phyloP scores from a whole-genome alignment of 176 grass and related monocot genomes.

The Pharus latifolius region DNA sequence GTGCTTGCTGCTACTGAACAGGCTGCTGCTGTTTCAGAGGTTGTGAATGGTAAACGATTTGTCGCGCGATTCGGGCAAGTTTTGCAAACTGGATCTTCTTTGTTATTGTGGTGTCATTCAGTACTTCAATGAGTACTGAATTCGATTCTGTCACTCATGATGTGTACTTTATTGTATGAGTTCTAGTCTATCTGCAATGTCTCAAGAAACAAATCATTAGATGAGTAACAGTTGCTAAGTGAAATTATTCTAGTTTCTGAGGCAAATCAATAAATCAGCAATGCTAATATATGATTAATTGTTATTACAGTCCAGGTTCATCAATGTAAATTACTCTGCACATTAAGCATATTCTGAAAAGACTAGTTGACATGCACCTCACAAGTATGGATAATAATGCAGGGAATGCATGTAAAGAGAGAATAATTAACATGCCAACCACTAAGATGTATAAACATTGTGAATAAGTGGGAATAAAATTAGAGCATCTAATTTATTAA shows the following conservation, averaged over 20 bases:
- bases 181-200: slow-evolving; percentile 50
- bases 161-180: slow-evolving; percentile 30
- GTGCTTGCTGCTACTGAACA: neutral
- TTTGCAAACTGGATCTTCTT: slow-evolving; percentile 11
- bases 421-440: no score
- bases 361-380: no score
- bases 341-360: no score
- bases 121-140: neutral
- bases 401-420: no score
- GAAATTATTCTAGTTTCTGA: no score
- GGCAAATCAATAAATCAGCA: slow-evolving; percentile 6
- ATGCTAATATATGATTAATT: neutral
- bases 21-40: neutral
- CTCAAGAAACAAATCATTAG: neutral
- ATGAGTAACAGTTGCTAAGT: neutral
- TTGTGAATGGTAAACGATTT: neutral
- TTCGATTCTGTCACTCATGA: slow-evolving; percentile 27
- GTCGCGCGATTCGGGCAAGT: neutral
- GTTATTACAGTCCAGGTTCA: neutral
- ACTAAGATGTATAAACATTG: no score
- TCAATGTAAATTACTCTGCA: neutral
- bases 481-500: no score
- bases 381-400: no score
- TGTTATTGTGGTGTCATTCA: slow-evolving; percentile 17
- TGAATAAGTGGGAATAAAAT: no score